phyloP scores from a whole-genome alignment of 768 basidiomycete genomes.

The Pisolithus tinctorius region DNA sequence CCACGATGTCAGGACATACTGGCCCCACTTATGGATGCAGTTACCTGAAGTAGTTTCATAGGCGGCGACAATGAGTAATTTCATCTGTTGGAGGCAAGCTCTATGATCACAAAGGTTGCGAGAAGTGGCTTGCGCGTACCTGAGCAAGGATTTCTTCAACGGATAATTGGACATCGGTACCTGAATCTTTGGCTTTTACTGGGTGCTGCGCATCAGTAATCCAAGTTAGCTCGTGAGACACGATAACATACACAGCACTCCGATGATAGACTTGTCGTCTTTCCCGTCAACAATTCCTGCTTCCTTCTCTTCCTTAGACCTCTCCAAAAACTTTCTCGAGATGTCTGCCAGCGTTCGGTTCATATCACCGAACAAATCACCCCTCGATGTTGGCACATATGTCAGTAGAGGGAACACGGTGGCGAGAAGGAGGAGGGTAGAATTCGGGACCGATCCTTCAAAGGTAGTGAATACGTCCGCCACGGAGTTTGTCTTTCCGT shows the following conservation, averaged over 20 bases:
- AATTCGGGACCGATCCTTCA: neutral
- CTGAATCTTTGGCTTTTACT: conserved; percentile 22
- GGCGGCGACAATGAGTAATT: conserved; percentile 32
- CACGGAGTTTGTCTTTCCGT: conserved; percentile 26
- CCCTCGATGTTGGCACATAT: conserved; percentile 26
- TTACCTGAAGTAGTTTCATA: conserved; percentile 19
- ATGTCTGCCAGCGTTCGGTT: conserved; percentile 28
- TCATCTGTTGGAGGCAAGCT: conserved; percentile 20
- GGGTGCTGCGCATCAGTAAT: neutral
- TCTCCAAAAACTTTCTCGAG: conserved; percentile 18
- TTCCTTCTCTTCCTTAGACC: too few species aligned
- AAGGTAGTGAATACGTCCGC: conserved; percentile 21
- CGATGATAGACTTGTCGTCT: conserved; percentile 10
- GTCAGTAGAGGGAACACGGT: conserved; percentile 25
- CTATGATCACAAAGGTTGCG: neutral
- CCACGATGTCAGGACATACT: too few species aligned
- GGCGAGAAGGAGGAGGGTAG: conserved; percentile 20
- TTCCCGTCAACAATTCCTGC: too few species aligned
- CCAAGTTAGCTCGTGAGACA: neutral
- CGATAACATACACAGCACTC: conserved; percentile 25
- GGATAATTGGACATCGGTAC: conserved; percentile 25
- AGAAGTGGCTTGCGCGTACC: neutral
- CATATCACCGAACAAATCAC: conserved; percentile 18
- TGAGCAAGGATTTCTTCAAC: conserved; percentile 26
- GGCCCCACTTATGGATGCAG: too few species aligned